Percentiles rank a stretch among this genome's conserved stretches.
phyloP scores from a whole-genome alignment of 2,329 filamentous ascomycete species.

The Aspergillus cejpii region DNA sequence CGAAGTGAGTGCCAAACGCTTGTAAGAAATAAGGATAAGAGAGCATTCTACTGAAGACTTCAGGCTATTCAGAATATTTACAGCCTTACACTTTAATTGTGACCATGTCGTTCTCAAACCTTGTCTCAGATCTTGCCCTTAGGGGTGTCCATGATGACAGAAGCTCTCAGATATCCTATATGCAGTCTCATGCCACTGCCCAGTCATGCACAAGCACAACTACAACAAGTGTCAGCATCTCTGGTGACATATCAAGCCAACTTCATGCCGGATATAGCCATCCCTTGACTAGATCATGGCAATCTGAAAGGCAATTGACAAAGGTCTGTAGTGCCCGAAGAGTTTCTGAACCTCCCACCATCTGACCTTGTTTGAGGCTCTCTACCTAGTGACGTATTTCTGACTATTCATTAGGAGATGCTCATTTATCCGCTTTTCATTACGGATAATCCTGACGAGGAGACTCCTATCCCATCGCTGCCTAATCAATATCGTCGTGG shows the following conservation, averaged over 20 bases:
- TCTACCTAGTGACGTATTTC: background rate
- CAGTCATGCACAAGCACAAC: slow-evolving; percentile 44
- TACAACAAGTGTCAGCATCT: slow-evolving; percentile 48
- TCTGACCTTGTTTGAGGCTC: background rate
- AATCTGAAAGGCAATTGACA: slow-evolving; percentile 75
- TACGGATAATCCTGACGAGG: slow-evolving; percentile 88
- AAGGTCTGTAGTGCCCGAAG: slow-evolving; percentile 52
- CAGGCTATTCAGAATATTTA: background rate
- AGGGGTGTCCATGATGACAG: slow-evolving; percentile 41
- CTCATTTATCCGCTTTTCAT: slow-evolving; percentile 97
- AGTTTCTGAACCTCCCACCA: background rate
- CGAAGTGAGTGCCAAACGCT: no score
- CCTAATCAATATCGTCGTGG: slow-evolving; percentile 86
- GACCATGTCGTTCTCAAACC: slow-evolving; percentile 46
- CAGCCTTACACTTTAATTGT: background rate
- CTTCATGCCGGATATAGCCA: slow-evolving; percentile 78
- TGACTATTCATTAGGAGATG: slow-evolving; percentile 63
- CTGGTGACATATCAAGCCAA: slow-evolving; percentile 69
- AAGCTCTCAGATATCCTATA: slow-evolving; percentile 40
- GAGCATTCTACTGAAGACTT: no score
- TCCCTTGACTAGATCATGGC: slow-evolving; percentile 71
- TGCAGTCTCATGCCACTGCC: slow-evolving; percentile 34
- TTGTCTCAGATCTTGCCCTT: slow-evolving; percentile 46
- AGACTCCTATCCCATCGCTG: slow-evolving; percentile 80
- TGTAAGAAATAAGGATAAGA: no score